Base-by-base conservation (phyloP, 495 filamentous ascomycete species). In the Aspergillus olivimuriae region DNA sequence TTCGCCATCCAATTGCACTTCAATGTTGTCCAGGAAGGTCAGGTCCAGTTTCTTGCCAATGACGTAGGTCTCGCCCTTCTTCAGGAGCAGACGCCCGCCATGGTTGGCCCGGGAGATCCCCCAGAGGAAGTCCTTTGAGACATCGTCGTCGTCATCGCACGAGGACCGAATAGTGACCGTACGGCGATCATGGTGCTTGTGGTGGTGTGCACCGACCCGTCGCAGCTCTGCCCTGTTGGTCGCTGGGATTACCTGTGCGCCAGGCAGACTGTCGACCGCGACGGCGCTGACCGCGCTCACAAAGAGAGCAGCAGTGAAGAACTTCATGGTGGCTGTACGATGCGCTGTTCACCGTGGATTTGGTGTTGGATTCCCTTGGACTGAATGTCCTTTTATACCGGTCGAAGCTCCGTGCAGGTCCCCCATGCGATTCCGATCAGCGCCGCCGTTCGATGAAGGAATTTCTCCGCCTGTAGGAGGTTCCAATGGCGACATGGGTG, bases 11-110 rank as follows among this genome's bases (percentile, higher is more conserved):
- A 80, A 60, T 31, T 72, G 69, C 26, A 81, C 63, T 30, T 79
- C 67, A n/a, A 80, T 57, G 40, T 80, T 58, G 49, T 78, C 48
- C 43, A 80, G 56, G 45, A 80, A 80, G 8, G 66, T 77, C 40
- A 80, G 43, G 50, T 80, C 73, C 15, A 81, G 53, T 42, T 73
- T 76, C 56, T 73, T 71, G 12, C 75, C 75, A 47, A 81, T 72
- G 3, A 81, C 59, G 53, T 75, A 80, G 4, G 55, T 70, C 53
- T 76, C 52, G 3, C 66, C 68, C 47, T 73, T 69, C 43, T 76
- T 56, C 3, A 80, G 58, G 11, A 71, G 51, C 14, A 80, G 50
- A 17, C 68, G 62, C 12, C 77, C 77, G 10, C 76, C 77, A 24
- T 72, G 54, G 48, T 80, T 80, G 12, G 77, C 76, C 28, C 62